Conservation (phyloP, 2,329 filamentous ascomycete genomes). For the Colletotrichum incanum region DNA sequence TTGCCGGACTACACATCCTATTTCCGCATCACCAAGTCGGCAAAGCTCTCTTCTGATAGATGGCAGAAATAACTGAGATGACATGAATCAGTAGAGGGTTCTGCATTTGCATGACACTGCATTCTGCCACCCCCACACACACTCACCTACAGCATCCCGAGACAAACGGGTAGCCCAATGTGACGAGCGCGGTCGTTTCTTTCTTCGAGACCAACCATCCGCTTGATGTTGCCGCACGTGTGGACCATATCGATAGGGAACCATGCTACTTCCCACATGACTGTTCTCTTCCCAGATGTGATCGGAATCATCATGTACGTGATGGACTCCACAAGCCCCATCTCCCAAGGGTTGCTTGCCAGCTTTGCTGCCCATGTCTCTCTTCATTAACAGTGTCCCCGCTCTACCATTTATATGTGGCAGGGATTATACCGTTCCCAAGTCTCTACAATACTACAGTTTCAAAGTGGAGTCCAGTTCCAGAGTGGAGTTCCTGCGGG, state of each 20-base stretch:
- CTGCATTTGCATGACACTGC: constrained; percentile 29
- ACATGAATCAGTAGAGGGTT: constrained; percentile 20
- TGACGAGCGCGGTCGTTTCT: neutral
- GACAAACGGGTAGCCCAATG: neutral
- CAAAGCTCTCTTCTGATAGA: constrained; percentile 9
- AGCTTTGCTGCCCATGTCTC: neutral
- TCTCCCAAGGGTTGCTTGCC: constrained; percentile 1
- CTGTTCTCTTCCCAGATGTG: constrained; percentile 18
- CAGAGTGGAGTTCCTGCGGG: constrained; percentile 31
- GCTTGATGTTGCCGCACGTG: constrained; percentile 33
- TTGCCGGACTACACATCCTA: neutral
- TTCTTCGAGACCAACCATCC: constrained; percentile 13
- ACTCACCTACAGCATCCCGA: neutral
- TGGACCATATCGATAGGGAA: constrained; percentile 29
- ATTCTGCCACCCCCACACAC: constrained; percentile 11
- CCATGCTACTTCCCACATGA: neutral
- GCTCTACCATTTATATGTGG: constrained; percentile 6
- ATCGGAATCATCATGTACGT: constrained; percentile 13
- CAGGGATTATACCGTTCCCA: constrained; percentile 22
- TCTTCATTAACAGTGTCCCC: neutral
- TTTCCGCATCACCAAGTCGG: neutral
- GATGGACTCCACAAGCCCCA: constrained; percentile 5
- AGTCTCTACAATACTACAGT: neutral
- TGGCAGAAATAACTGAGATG: constrained; percentile 1
- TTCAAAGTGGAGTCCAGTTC: constrained; percentile 5